These are phyloP conservation scores for Poterioochromonas sp. DNA, from an alignment of 352 stramenopile species.

Conservation along the genomic window DNA sequence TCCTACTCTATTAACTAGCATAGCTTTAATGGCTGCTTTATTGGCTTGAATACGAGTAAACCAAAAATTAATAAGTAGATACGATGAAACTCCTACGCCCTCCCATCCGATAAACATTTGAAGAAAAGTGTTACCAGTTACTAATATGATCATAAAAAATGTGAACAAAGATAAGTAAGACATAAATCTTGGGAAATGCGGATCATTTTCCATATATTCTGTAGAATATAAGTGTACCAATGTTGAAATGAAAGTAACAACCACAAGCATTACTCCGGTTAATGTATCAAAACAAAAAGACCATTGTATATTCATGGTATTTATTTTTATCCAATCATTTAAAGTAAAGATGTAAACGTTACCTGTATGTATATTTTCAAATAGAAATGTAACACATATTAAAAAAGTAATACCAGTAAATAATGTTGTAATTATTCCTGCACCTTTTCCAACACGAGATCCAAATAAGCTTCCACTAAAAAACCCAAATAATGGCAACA, in stretches of 20 bases:
- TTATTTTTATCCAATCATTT: slow-evolving; percentile 33
- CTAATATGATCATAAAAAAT: slow-evolving; percentile 56
- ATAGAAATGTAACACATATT: neutral
- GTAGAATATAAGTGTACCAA: slow-evolving; percentile 36
- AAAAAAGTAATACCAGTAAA: slow-evolving; percentile 24
- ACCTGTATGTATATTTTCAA: neutral
- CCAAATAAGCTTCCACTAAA: slow-evolving; percentile 41
- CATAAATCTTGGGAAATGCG: slow-evolving; percentile 53
- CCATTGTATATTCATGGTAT: slow-evolving; percentile 42
- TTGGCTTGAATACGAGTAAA: slow-evolving; percentile 52
- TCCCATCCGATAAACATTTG: slow-evolving; percentile 53
- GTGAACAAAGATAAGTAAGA: slow-evolving; percentile 54
- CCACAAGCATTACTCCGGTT: slow-evolving; percentile 17
- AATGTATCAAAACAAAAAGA: slow-evolving; percentile 43
- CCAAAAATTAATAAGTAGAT: slow-evolving; percentile 57
- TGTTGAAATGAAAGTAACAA: slow-evolving; percentile 35
- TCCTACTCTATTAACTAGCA: slow-evolving; percentile 49
- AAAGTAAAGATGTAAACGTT: slow-evolving; percentile 32
- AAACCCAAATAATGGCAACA: slow-evolving; percentile 41
- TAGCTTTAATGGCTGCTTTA: slow-evolving; percentile 52
- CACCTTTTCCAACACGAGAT: neutral
- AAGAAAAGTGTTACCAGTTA: slow-evolving; percentile 36
- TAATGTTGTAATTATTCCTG: neutral
- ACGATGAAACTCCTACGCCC: slow-evolving; percentile 52
- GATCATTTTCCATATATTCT: slow-evolving; percentile 52